A percentile compares a stretch with the other conserved stretches of the same genome.
These are phyloP conservation scores for Myriosclerotinia scirpicola DNA, from an alignment of 2,329 filamentous ascomycete genomes.

Conservation along the genomic window DNA sequence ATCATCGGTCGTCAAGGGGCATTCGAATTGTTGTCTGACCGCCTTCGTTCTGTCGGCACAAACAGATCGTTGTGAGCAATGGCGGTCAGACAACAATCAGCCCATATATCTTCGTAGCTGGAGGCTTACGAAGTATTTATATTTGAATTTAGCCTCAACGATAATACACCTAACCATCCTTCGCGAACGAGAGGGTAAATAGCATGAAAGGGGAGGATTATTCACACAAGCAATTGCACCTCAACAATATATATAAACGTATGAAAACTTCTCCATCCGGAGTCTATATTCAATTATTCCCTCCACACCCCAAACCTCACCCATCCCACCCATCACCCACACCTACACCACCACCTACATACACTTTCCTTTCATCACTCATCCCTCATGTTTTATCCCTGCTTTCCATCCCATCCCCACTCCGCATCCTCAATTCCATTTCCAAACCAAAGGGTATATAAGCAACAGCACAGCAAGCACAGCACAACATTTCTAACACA, in stretches of 20 bases:
- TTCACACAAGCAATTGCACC: not conserved
- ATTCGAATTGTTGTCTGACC: not conserved
- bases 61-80: no score
- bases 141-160: no score
- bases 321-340: not conserved
- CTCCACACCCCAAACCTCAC: not conserved
- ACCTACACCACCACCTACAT: no score
- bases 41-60: no score
- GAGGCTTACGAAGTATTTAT: no score
- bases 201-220: not conserved
- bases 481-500: not conserved
- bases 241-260: not conserved
- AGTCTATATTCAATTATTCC: constrained; percentile 25
- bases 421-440: not conserved
- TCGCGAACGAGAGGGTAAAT: no score
- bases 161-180: no score
- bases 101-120: no score
- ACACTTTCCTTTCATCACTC: not conserved
- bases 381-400: not conserved
- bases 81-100: no score
- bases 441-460: constrained; percentile 24
- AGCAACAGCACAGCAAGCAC: constrained; percentile 21
- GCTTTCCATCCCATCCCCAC: not conserved
- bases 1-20: constrained; percentile 16
- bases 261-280: constrained; percentile 11